phyloP scores from a whole-genome alignment of 768 basidiomycete species.

The Pleurotus eryngii region DNA sequence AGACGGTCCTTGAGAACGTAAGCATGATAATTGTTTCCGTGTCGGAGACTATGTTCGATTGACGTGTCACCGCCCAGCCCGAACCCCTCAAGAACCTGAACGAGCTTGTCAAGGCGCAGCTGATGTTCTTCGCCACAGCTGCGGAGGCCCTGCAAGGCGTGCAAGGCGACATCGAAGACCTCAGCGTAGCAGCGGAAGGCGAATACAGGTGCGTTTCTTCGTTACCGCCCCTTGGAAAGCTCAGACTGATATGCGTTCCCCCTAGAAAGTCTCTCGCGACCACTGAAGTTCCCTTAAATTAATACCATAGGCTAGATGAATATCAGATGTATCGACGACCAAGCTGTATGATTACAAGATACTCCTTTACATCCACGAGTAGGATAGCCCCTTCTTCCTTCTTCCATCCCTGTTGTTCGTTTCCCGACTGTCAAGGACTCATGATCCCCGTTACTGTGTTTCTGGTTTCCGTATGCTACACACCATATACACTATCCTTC shows the following conservation, averaged over 20 bases:
- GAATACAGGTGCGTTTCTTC: slow-evolving; percentile 71
- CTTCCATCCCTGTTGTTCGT: no score
- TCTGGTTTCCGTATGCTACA: no score
- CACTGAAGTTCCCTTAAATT: slow-evolving; percentile 61
- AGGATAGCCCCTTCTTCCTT: background rate
- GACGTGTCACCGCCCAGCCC: slow-evolving; percentile 49
- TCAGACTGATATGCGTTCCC: slow-evolving; percentile 1
- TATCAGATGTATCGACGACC: background rate
- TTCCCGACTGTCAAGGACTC: no score
- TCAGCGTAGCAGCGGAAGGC: slow-evolving; percentile 89
- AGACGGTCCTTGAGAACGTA: slow-evolving; percentile 97
- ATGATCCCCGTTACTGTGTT: no score
- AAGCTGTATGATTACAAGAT: background rate
- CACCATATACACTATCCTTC: no score
- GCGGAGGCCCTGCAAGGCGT: slow-evolving; percentile 79
- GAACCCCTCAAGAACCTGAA: slow-evolving; percentile 95
- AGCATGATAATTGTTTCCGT: slow-evolving; percentile 23
- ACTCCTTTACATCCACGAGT: background rate
- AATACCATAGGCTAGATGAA: slow-evolving; percentile 1
- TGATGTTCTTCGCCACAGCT: slow-evolving; percentile 69
- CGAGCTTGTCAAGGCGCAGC: slow-evolving; percentile 84
- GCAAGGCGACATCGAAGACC: slow-evolving; percentile 91
- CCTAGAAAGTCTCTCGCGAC: slow-evolving; percentile 86
- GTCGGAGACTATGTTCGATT: background rate
- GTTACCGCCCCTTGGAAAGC: background rate